These are phyloP conservation scores for Chlamydomonas urium DNA, from an alignment of 139 green algal genomes.

Conservation along the genomic window DNA sequence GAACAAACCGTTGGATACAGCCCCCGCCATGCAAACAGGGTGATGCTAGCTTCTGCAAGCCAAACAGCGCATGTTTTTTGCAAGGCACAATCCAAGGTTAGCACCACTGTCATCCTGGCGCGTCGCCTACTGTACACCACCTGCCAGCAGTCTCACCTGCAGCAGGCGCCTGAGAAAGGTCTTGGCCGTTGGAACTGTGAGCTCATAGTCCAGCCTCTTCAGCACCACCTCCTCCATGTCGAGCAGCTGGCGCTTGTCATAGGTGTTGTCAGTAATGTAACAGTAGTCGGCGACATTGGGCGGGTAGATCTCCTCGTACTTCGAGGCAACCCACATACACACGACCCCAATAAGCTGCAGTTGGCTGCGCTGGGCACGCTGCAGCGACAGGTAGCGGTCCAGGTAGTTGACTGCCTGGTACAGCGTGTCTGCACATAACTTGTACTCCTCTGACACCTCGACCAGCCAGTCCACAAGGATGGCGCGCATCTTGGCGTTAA, in stretches of 20 bases:
- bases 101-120: neutral
- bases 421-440: conserved; percentile 86
- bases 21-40: neutral
- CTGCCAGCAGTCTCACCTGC: conserved; percentile 17
- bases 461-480: conserved; percentile 98
- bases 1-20: neutral
- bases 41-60: neutral
- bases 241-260: conserved; percentile 78
- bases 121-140: neutral
- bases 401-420: conserved; percentile 84
- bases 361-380: conserved; percentile 35
- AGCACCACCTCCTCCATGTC: conserved; percentile 82
- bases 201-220: conserved; percentile 75
- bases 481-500: conserved; percentile 84
- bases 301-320: conserved; percentile 98
- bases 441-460: conserved; percentile 91
- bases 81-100: neutral
- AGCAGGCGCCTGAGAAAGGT: conserved; percentile 78
- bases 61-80: neutral
- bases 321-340: conserved; percentile 91
- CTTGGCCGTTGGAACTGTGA: conserved; percentile 87
- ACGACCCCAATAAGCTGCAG: conserved; percentile 78
- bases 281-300: conserved; percentile 87
- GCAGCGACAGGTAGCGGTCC: conserved; percentile 78
- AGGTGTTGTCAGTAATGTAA: conserved; percentile 98